Conservation (phyloP, 2,329 filamentous ascomycete species). For the Scedosporium aurantiacum region DNA sequence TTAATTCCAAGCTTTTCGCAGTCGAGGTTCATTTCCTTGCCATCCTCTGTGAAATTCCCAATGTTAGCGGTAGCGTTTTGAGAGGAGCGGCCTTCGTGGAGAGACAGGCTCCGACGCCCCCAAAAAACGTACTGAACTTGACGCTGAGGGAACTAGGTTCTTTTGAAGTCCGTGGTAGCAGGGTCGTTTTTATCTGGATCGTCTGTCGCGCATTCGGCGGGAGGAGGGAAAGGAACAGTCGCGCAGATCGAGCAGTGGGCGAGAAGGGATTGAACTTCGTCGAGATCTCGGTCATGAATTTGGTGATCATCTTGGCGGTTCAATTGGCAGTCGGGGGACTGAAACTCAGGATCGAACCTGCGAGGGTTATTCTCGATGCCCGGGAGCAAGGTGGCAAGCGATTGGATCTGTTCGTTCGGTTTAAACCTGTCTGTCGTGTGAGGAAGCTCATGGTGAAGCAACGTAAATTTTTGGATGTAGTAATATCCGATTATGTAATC, state of each 20-base stretch:
- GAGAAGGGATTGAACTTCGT: slow-evolving; percentile 92
- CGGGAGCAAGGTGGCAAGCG: no score
- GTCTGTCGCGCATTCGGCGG: slow-evolving; percentile 64
- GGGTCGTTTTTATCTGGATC: slow-evolving; percentile 67
- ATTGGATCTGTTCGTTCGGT: not conserved
- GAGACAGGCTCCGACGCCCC: not conserved
- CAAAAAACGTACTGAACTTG: slow-evolving; percentile 60
- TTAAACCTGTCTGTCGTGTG: not conserved
- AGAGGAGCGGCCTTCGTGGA: no score
- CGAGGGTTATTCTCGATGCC: not conserved
- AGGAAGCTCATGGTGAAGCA: no score
- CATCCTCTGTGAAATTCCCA: slow-evolving; percentile 56
- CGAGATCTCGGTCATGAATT: slow-evolving; percentile 74
- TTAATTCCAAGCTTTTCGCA: slow-evolving; percentile 73
- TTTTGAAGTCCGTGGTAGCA: slow-evolving; percentile 60
- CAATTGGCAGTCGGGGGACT: not conserved
- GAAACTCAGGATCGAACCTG: not conserved
- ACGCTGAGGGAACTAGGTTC: slow-evolving; percentile 60
- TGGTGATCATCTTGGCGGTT: slow-evolving; percentile 60
- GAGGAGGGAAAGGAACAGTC: slow-evolving; percentile 77
- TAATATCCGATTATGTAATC: not conserved
- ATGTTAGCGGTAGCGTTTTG: not conserved
- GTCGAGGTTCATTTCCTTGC: slow-evolving; percentile 78
- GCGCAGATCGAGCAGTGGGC: slow-evolving; percentile 64
- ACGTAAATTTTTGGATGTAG: no score